Evolutionary conservation across 2,329 filamentous ascomycete genomes (phyloP), one percentile per base, ranked within the genome.

Genomic region (Bertia moriformis): DNA sequence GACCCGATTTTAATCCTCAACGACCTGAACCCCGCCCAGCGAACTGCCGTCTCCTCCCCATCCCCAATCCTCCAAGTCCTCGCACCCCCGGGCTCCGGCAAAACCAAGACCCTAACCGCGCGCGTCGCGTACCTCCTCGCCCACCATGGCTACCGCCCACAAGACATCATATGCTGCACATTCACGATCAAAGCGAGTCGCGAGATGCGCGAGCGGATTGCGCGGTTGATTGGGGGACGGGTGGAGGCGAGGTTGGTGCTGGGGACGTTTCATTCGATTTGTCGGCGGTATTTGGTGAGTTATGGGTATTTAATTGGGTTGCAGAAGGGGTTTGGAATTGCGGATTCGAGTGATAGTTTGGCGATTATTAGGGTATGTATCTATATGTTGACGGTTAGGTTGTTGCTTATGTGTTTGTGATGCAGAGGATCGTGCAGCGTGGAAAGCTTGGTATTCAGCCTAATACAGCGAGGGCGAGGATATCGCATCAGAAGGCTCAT

Each of bases 111-210:
- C 17, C 59, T 81, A 37, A 81, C 76, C 3, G 69, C 74, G 43
- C 72, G 76, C 49, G 74, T 80, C 54, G 75, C 75, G 47, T 74
- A 78, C 48, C 66, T 78, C 20, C 32, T 35, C 12, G 10, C 32
- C 7, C 32, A 35, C 15, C 15, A 35, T 35, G 32, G 32, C 12
- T 65, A 79, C 43, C 61, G 61, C 18, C 75, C 76, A 52, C 73
- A 73, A 62, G 78, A 80, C 57, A 71, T 81, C 49, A 72, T 81
- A 41, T 76, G 78, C 35, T 78, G 76, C 50, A 81, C 76, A 2
- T 81, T 81, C 50, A 81, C 76, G 5, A 73, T 78, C 50, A 81
- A 81, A 47, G 75, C 76, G 4, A 73, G 73, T 29, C 65, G 68
- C 4, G 76, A 81, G 55, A 81, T 81, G 76, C 73, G 74, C 41